Evolutionary conservation across 805 yeast genomes (phyloP), one percentile per base, ranked within the genome.

Genomic region (Kluyveromyces aestuarii): DNA sequence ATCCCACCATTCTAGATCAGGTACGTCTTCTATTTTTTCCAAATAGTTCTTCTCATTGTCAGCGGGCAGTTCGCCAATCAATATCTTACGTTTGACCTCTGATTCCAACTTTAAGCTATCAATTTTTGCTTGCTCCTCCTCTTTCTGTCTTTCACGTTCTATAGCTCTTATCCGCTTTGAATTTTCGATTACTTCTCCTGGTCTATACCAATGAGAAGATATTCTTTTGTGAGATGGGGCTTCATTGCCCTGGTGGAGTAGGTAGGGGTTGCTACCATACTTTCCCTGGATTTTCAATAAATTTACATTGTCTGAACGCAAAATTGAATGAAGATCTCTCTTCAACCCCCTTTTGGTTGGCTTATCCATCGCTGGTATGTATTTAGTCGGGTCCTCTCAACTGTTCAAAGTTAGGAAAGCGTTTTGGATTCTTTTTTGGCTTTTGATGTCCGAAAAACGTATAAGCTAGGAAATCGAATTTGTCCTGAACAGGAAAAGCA

Each of bases 1-100:
- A 66, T 91, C 96, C 97, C 97, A 91, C 96, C 96, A 88, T 63
- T 89, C 96, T 1, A 81, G 65, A 2, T 49, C 52, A 0, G 96
- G 95, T 1, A 90, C 89, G 17, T 51, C 59, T 0, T 59, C 49
- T 5, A 39, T 17, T 6, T 43, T 41, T 0, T 69, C 68, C 46
- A 68, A 63, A 57, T 74, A 84, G 8, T 17, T 78, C 75, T 58
- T 87, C 96, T 4, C 82, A 83, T 0, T 73, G 50, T 68, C 61
- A 53, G 84, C 80, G 0, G 90, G 79, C 7, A 61, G 51, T 40
- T 60, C 61, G n/a, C 66, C 67, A 7, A 75, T 57, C 0, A 80
- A 80, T 37, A 72, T 66, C 8, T 63, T 59, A 36, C 59, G 43
- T 57, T 74, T 74, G 11, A 78, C 66, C 0, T 63, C 41, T 36